Percentiles rank a stretch among this genome's conserved stretches.
These are phyloP conservation scores for Boletus pseudo-olivaceus DNA, from an alignment of 768 basidiomycete genomes.

Conservation along the genomic window DNA sequence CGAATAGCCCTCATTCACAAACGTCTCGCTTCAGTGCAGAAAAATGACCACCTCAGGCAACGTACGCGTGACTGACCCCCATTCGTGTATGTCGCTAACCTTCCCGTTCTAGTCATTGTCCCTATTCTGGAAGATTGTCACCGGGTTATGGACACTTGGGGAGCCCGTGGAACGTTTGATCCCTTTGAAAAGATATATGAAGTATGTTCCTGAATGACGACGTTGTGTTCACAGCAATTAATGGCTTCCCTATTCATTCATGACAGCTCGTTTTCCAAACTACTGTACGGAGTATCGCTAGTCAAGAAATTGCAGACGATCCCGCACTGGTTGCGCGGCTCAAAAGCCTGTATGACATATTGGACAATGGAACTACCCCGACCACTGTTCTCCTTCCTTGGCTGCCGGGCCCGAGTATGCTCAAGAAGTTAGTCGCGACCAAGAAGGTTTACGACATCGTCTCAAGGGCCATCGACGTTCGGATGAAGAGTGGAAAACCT, in stretches of 20 bases:
- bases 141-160: conserved; percentile 62
- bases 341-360: conserved; percentile 59
- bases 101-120: conserved; percentile 53
- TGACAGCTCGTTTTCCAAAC: conserved; percentile 67
- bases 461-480: conserved; percentile 49
- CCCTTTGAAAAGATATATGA: conserved; percentile 71
- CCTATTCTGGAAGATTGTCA: conserved; percentile 62
- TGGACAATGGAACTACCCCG: conserved; percentile 71
- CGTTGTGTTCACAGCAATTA: neutral
- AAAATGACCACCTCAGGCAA: conserved; percentile 54
- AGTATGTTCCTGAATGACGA: conserved; percentile 35
- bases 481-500: conserved; percentile 53
- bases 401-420: conserved; percentile 71
- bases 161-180: conserved; percentile 59
- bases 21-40: conserved; percentile 62
- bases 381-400: conserved; percentile 71
- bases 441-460: conserved; percentile 75
- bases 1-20: conserved; percentile 67
- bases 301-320: conserved; percentile 68
- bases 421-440: conserved; percentile 67
- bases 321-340: conserved; percentile 57
- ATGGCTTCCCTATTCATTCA: neutral
- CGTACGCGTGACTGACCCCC: conserved; percentile 41
- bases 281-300: conserved; percentile 64
- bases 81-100: conserved; percentile 6